These are phyloP conservation scores for Talaromyces sp. DNA, from an alignment of 2,329 filamentous ascomycete genomes.

Conservation along the genomic window DNA sequence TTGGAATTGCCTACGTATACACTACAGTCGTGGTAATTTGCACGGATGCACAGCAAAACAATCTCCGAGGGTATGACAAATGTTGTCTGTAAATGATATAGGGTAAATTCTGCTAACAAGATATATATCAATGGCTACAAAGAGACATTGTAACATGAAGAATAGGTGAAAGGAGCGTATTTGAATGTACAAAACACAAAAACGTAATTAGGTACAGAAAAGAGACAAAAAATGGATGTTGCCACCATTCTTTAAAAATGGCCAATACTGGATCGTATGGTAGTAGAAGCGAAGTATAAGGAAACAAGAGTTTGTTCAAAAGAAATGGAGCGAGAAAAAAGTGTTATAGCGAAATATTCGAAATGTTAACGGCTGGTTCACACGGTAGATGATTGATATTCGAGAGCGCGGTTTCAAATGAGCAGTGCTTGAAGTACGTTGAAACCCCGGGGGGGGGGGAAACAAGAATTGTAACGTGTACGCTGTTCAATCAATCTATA, in stretches of 20 bases:
- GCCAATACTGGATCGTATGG: background rate
- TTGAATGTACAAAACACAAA: background rate
- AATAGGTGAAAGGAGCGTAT: background rate
- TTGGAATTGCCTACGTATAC: background rate
- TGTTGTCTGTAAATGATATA: background rate
- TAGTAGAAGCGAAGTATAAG: conserved; percentile 1
- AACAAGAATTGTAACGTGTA: background rate
- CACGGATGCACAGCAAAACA: background rate
- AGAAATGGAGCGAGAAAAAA: no score
- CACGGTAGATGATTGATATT: background rate
- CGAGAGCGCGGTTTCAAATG: background rate
- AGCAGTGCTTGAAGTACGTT: background rate
- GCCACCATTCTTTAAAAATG: background rate
- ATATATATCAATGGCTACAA: background rate
- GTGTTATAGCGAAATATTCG: background rate
- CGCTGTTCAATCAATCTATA: background rate
- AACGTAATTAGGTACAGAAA: background rate
- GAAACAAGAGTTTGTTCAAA: background rate
- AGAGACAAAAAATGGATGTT: background rate
- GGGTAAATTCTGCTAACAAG: background rate
- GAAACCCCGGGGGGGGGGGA: background rate
- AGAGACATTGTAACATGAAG: background rate
- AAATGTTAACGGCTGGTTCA: background rate
- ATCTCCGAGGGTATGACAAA: background rate
- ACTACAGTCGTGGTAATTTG: background rate